Percentiles rank a stretch among this genome's conserved stretches.
Conservation (phyloP, 2,329 filamentous ascomycete species). For the Neonectria neomacrospora region DNA sequence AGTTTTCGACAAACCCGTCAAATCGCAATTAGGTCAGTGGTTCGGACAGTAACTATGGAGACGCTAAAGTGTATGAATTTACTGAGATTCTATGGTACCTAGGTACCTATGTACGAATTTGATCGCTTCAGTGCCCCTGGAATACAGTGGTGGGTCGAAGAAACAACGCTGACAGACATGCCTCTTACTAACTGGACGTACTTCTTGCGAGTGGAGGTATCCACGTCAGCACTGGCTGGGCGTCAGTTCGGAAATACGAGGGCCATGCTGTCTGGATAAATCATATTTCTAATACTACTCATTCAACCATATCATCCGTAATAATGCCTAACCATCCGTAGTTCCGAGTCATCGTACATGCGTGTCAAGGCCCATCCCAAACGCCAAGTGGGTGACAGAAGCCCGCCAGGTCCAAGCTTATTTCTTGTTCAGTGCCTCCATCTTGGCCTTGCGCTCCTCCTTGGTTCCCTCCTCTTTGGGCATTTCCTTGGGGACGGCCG, state of each 20-base stretch:
- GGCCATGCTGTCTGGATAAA: constrained; percentile 8
- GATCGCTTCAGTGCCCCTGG: no score
- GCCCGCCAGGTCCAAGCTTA: constrained; percentile 33
- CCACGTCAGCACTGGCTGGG: constrained; percentile 11
- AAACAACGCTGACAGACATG: no score
- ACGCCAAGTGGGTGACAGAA: constrained; percentile 1
- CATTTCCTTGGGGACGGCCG: constrained; percentile 65
- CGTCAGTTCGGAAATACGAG: constrained; percentile 30
- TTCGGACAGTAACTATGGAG: no score
- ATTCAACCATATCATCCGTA: constrained; percentile 29
- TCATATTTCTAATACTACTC: constrained; percentile 25
- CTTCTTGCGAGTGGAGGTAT: constrained; percentile 21
- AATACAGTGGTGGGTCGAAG: no score
- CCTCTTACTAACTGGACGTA: no score
- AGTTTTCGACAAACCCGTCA: no score
- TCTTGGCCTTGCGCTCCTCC: constrained; percentile 74
- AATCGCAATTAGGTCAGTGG: no score
- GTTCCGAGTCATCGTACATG: constrained; percentile 33
- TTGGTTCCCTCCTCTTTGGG: constrained; percentile 69
- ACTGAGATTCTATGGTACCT: no score
- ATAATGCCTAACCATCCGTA: constrained; percentile 9
- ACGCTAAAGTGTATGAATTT: no score
- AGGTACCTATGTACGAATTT: no score
- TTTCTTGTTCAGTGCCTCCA: constrained; percentile 72
- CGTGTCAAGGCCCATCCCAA: constrained; percentile 16